A percentile compares a stretch with the other conserved stretches of the same genome.
These are phyloP conservation scores for Penicillium desertorum DNA, from an alignment of 495 filamentous ascomycete genomes.

Conservation along the genomic window DNA sequence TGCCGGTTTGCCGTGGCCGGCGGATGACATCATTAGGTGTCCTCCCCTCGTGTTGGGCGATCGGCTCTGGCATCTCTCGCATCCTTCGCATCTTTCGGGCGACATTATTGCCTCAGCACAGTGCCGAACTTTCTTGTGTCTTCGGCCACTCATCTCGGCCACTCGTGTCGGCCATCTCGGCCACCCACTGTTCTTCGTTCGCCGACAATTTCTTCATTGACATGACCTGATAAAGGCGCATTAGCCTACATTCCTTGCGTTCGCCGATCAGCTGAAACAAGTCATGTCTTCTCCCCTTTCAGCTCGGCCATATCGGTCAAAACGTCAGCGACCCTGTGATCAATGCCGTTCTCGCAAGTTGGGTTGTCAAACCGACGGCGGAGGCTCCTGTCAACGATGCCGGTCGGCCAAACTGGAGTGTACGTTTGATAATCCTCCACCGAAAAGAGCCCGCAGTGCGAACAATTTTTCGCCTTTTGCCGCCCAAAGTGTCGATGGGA, in stretches of 20 bases:
- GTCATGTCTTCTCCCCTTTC: slow-evolving; percentile 19
- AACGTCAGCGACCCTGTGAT: slow-evolving; percentile 40
- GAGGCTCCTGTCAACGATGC: slow-evolving; percentile 33
- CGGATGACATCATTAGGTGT: slow-evolving; percentile 4
- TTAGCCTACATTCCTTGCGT: slow-evolving; percentile 5
- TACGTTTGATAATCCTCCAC: slow-evolving; percentile 35
- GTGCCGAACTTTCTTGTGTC: neutral
- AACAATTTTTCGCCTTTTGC: slow-evolving; percentile 11
- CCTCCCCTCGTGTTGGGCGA: too few relatives aligned
- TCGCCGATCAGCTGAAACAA: slow-evolving; percentile 15
- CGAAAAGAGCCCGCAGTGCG: slow-evolving; percentile 25
- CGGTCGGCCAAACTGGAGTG: slow-evolving; percentile 29
- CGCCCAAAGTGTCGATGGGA: slow-evolving; percentile 12
- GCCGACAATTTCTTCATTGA: neutral
- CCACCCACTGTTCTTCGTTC: neutral
- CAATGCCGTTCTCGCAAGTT: slow-evolving; percentile 40
- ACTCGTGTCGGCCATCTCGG: neutral
- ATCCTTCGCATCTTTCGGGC: neutral
- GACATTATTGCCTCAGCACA: neutral
- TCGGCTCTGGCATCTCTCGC: too few relatives aligned
- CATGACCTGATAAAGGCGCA: slow-evolving; percentile 3
- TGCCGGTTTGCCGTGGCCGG: slow-evolving; percentile 1
- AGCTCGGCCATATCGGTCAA: slow-evolving; percentile 40
- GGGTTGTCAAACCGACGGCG: slow-evolving; percentile 34
- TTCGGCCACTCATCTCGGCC: slow-evolving; percentile 3